Percentiles rank a stretch among this genome's conserved stretches.
These are phyloP conservation scores for Orbilia brochopaga DNA, from an alignment of 2,329 filamentous ascomycete genomes.

Conservation along the genomic window DNA sequence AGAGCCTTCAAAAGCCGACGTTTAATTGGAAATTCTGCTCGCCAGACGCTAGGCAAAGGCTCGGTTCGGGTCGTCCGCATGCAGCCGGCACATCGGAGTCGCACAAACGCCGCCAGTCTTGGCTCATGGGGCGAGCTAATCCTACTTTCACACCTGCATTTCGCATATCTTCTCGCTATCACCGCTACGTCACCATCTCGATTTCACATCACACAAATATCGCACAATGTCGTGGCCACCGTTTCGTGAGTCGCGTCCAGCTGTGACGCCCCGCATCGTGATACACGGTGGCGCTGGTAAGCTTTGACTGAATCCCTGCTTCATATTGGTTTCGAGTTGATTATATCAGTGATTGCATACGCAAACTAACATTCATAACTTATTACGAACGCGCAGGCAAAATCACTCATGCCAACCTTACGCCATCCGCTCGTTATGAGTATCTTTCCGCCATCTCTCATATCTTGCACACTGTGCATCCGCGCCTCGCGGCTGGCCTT, in stretches of 20 bases:
- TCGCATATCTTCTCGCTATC: neutral
- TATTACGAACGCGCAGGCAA: conserved; percentile 17
- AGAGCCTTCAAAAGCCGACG: too few species aligned
- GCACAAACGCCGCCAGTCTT: too few species aligned
- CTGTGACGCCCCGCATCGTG: conserved; percentile 29
- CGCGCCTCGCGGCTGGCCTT: conserved; percentile 59
- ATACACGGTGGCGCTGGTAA: conserved; percentile 46
- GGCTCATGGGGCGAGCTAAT: too few species aligned
- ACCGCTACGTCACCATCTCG: too few species aligned
- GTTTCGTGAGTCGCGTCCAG: neutral
- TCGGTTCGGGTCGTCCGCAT: too few species aligned
- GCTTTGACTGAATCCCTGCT: neutral
- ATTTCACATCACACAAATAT: too few species aligned
- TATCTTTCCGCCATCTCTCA: conserved; percentile 68
- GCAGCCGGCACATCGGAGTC: too few species aligned
- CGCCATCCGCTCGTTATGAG: conserved; percentile 64
- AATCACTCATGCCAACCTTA: conserved; percentile 64
- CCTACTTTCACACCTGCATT: too few species aligned
- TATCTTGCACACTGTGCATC: conserved; percentile 63
- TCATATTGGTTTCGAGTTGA: too few species aligned
- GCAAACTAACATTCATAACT: neutral
- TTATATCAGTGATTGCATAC: neutral
- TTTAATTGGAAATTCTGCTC: too few species aligned
- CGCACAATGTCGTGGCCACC: neutral
- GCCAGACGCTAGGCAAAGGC: too few species aligned